Evolutionary conservation across 345 rosid species (phyloP), one percentile per base, ranked within the genome.

Genomic region (Draba incana): DNA sequence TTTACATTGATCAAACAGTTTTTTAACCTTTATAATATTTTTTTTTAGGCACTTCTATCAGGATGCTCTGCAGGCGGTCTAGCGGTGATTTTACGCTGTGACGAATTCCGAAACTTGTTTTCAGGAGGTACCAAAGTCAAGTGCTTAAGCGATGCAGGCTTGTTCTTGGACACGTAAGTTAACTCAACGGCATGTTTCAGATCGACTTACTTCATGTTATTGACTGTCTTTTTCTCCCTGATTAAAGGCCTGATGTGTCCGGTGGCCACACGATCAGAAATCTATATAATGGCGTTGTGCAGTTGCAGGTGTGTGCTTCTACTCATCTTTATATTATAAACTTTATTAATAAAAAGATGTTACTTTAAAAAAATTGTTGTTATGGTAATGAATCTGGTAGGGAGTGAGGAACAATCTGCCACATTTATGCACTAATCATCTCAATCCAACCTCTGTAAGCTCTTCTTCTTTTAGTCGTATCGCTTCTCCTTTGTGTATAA

Each of bases 11-110:
- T 31, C 37, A 46, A 47, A 43, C 28, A 3, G 43, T 15, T 48
- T 9, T 31, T 2, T 2, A 54, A 14, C 15, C 57, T 54, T 38
- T 52, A 14, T 57, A 66, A 13, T 74, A 60, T 10, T 51, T 28
- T 62, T 47, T 28, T 62, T 47, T 86, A 93, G 99, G 92, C 88
- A 64, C 92, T 91, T 78, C 86, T 94, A 48, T 91, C 99, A 5
- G 96, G 98, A 12, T 89, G 97, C 80, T 94, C 99, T 54, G 96
- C 99, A 14, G 98, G 99, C 8, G 99, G 98, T 62, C 61, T 94
- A 28, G 99, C 99, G 31, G 74, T 96, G 44, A 88, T 89, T 63
- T 68, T 94, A 65, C 96, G 89, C 13, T 89, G 98, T 66, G 99
- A 94, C 6, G 88, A 88, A 72, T 94, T 94, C 74, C 81, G 92